These are phyloP conservation scores for Ampelocalamus luodianensis DNA, from an alignment of 176 grass and related monocot species.

Conservation along the genomic window DNA sequence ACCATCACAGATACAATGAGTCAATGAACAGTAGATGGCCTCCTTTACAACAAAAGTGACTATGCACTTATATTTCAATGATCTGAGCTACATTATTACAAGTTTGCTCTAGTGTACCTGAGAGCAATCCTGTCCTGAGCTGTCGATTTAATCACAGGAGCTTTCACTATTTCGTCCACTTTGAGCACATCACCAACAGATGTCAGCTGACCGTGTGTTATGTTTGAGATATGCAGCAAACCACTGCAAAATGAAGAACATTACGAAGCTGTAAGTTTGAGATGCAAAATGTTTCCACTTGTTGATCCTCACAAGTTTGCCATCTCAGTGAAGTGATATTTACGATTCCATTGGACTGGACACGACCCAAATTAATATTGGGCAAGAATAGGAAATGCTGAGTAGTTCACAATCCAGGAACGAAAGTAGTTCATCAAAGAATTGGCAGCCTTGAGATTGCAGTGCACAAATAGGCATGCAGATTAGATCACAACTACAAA, in stretches of 20 bases:
- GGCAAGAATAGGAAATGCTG: not conserved
- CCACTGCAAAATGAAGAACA: slow-evolving; percentile 65
- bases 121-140: slow-evolving; percentile 73
- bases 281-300: not conserved
- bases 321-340: not conserved
- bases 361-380: not conserved
- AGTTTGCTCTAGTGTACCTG: slow-evolving; percentile 53
- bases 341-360: not conserved
- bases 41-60: not conserved
- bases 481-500: not conserved
- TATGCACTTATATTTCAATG: not conserved
- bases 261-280: not conserved
- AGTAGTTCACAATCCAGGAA: slow-evolving; percentile 6
- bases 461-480: not conserved
- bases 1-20: not conserved
- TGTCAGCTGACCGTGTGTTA: slow-evolving; percentile 57
- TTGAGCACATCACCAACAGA: slow-evolving; percentile 62
- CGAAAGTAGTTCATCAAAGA: not conserved
- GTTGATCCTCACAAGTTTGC: not conserved
- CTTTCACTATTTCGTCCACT: slow-evolving; percentile 70
- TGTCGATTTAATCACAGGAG: slow-evolving; percentile 74
- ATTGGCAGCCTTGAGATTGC: not conserved
- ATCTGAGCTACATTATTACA: not conserved
- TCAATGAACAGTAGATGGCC: not conserved
- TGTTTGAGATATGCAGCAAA: slow-evolving; percentile 78